Evolutionary conservation across 176 grass and related monocot species (phyloP), one percentile per base, ranked within the genome.

Genomic region (Avena insularis): DNA sequence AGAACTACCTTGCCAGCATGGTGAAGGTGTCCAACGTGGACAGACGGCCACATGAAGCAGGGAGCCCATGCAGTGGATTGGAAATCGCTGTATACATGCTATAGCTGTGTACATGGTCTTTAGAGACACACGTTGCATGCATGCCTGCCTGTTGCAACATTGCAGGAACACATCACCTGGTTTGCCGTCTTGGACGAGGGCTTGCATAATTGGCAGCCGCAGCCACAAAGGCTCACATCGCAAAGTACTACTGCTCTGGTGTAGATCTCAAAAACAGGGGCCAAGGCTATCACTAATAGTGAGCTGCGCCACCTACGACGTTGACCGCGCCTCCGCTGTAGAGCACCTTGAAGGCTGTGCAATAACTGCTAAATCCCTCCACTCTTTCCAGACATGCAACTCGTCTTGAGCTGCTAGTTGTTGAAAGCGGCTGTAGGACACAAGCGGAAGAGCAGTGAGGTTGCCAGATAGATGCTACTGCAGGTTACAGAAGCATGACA

Each of bases 331-430:
- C 59, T 61, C 59, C 6, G 59, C 59, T 61, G 59, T n/a, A 25
- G 59, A 61, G n/a, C 8, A 61, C 59, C 59, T 61, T 61, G 59
- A 25, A 23, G 59, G 59, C 59, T 1, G n/a, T 12, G 59, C 59
- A 61, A 8, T 3, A 61, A 9, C n/a, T 61, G 59, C 59, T 61
- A 25, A 61, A 61, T n/a, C 59, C 59, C 59, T 61, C 20, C 20
- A 23, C 59, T 61, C n/a, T 29, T 29, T 20, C n/a, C n/a, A 25
- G 59, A 61, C 59, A 23, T 61, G 9, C 59, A 25, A n/a, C 59
- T 61, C n/a, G n/a, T 61, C n/a, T 61, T 61, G n/a, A 61, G 59
- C 59, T 61, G 59, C n/a, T 61, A 61, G n/a, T 25, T 61, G 59
- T 20, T 23, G 59, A 61, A 61, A 23, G 9, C 23, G n/a, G 59